Evolutionary conservation across 805 yeast species (phyloP), one percentile per base, ranked within the genome.

Genomic region (Candida hispaniensis): DNA sequence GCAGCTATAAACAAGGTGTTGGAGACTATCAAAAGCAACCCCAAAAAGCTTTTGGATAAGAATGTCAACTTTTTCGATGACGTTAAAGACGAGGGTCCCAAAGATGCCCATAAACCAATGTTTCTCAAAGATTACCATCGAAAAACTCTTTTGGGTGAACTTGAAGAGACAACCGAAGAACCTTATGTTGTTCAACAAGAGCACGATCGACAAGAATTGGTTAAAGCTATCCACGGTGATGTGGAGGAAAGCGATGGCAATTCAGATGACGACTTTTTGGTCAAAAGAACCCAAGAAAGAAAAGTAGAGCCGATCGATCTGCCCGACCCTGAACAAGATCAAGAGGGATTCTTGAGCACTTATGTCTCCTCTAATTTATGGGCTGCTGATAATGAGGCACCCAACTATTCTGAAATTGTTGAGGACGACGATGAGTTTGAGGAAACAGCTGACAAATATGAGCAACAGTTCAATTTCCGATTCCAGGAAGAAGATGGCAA

Each of bases 51-150:
- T 24, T 65, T 77, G 43, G 76, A 88, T 51, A 74, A 75, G n/a
- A 60, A 68, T 11, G 73, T 69, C 7, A 71, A 66, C 49, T 91
- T 91, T 50, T 88, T 80, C 55, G 77, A 75, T 3, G 79, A 76
- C 13, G 67, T 75, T 3, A 75, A 67, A 14, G 60, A 56, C 18
- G 64, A 63, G 13, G 57, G 45, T 3, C 54, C 41, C 1, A 39
- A 30, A 1, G 43, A 28, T 13, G 12, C 22, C 13, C 18, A 29
- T 8, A 81, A 80, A 51, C 95, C 97, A 7, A 64, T 91, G 39
- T 82, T 77, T 54, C 68, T 91, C 56, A 85, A 86, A 47, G 98
- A 91, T 55, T 91, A 86, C 51, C 96, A 91, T 52, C 68, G 97
- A 54, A 71, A 73, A 73, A 79, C 74, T 45, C 56, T 86, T 20